Percentiles rank a stretch among this genome's conserved stretches.
Evolutionary conservation across 345 rosid species (phyloP).

Genomic region (Rhodomyrtus tomentosa): DNA sequence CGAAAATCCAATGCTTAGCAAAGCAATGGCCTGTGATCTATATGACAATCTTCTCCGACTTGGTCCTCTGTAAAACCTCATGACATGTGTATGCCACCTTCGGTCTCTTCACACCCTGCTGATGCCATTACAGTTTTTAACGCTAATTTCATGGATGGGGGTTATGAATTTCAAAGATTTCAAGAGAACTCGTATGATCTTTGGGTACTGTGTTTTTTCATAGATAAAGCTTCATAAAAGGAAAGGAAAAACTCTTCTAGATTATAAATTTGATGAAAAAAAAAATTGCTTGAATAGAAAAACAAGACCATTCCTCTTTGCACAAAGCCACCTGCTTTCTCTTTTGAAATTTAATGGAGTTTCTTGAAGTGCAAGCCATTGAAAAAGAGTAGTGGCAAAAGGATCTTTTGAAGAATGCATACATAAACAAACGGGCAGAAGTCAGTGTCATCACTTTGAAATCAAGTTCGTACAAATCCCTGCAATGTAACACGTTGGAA

Average conservation of each 20-base stretch:
- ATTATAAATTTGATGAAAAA: background rate
- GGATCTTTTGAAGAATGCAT: background rate
- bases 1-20: background rate
- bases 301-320: background rate
- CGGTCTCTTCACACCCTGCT: background rate
- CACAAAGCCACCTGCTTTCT: background rate
- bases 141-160: background rate
- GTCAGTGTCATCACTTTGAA: background rate
- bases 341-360: background rate
- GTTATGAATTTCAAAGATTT: background rate
- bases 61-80: background rate
- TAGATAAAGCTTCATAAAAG: background rate
- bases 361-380: background rate
- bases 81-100: background rate
- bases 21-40: background rate
- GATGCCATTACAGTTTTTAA: background rate
- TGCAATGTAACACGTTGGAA: background rate
- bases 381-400: background rate
- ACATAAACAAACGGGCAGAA: background rate
- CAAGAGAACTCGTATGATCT: background rate
- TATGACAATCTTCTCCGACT: background rate
- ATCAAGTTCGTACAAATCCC: background rate
- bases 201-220: background rate
- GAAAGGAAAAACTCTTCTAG: background rate
- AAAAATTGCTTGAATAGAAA: background rate